Percentiles rank a stretch among this genome's conserved stretches.
Evolutionary conservation across 441 rosid genomes (phyloP).

Genomic region (Adansonia grandidieri): DNA sequence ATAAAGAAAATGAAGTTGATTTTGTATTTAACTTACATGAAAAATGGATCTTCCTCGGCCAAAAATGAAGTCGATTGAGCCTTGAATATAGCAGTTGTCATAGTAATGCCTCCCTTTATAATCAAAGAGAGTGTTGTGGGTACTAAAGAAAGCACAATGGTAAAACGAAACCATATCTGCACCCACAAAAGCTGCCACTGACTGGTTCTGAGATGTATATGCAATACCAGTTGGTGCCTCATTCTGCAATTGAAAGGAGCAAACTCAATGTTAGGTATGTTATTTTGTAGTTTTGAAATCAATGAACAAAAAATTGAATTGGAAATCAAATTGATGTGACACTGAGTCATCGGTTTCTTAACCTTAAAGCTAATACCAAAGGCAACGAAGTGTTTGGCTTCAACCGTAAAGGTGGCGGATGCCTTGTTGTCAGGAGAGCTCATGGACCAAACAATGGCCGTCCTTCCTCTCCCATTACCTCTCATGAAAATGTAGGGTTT

Average conservation of each 20-base stretch:
- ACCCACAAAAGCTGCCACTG: constrained; percentile 83
- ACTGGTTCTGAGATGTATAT: constrained; percentile 90
- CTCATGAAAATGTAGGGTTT: constrained; percentile 85
- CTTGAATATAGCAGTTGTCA: constrained; percentile 74
- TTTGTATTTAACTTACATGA: constrained; percentile 38
- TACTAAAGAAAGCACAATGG: constrained; percentile 84
- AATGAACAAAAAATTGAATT: too few relatives aligned
- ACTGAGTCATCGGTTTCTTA: too few relatives aligned
- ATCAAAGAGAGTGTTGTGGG: constrained; percentile 84
- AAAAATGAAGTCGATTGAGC: constrained; percentile 88
- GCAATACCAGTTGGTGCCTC: constrained; percentile 86
- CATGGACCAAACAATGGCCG: constrained; percentile 57
- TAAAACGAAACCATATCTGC: constrained; percentile 80
- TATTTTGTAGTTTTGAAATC: too few relatives aligned
- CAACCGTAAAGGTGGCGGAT: constrained; percentile 70
- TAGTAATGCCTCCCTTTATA: constrained; percentile 87
- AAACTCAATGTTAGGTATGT: too few relatives aligned
- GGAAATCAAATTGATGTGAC: too few relatives aligned
- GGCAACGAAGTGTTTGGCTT: constrained; percentile 65
- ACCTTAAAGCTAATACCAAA: constrained; percentile 84
- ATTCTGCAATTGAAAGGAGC: constrained; percentile 45
- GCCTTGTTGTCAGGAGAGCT: constrained; percentile 54
- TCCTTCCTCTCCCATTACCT: constrained; percentile 88
- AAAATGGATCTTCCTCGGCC: constrained; percentile 82
- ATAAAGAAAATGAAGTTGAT: neutral